Percentiles rank a stretch among this genome's conserved stretches.
Evolutionary conservation across 208 protist genomes (phyloP).

Genomic region (Trypanosoma brucei): DNA sequence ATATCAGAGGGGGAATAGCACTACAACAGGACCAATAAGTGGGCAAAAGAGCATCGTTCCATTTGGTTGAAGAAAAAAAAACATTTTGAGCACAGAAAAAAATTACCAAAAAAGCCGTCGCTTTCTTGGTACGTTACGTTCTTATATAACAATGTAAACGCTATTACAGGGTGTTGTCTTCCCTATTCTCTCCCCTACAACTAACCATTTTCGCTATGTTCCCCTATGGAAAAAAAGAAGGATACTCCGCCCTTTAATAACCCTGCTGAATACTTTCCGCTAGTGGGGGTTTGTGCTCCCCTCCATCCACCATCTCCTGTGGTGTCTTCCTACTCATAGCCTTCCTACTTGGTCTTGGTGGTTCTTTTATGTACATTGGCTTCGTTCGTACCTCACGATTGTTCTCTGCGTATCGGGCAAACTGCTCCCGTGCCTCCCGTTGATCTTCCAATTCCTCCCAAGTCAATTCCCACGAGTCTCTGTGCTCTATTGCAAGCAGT

Average conservation of each 20-base stretch:
- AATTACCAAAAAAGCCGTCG: too few relatives aligned
- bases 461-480: slow-evolving; percentile 86
- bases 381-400: slow-evolving; percentile 74
- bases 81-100: too few relatives aligned
- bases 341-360: slow-evolving; percentile 75
- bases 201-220: too few relatives aligned
- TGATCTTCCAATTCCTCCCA: slow-evolving; percentile 87
- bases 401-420: slow-evolving; percentile 55
- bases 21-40: too few relatives aligned
- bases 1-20: too few relatives aligned
- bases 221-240: too few relatives aligned
- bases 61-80: too few relatives aligned
- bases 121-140: too few relatives aligned
- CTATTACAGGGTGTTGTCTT: too few relatives aligned
- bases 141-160: too few relatives aligned
- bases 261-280: slow-evolving; percentile 53
- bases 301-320: slow-evolving; percentile 62
- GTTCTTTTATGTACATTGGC: slow-evolving; percentile 89
- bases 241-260: slow-evolving; percentile 24
- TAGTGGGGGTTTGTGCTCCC: slow-evolving; percentile 56
- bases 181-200: too few relatives aligned
- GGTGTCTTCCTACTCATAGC: slow-evolving; percentile 67
- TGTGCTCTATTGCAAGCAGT: slow-evolving; percentile 82
- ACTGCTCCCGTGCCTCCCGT: slow-evolving; percentile 66
- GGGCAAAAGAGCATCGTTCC: too few relatives aligned